Evolutionary conservation across 805 yeast species (phyloP).

Genomic region (Myxozyma mucilagina): DNA sequence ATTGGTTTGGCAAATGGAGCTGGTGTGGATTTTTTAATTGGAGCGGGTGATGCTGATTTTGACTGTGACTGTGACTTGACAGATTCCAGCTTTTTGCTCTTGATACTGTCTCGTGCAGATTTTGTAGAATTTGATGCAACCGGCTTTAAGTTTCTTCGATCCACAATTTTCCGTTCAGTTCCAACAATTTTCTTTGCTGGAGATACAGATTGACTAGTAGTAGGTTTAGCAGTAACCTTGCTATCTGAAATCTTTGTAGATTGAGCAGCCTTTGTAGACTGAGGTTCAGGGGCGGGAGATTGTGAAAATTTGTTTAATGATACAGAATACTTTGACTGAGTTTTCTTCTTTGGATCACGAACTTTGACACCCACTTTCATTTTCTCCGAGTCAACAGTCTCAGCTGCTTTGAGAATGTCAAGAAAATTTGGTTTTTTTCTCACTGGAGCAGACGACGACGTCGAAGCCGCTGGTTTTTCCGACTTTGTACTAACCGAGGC

Average conservation of each 20-base stretch:
- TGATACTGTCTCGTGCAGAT: background rate
- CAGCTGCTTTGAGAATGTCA: conserved; percentile 71
- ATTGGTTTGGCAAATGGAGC: conserved; percentile 40
- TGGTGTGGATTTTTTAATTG: conserved; percentile 43
- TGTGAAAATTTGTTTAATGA: background rate
- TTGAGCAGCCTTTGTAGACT: background rate
- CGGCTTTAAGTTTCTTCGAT: background rate
- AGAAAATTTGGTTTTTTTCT: conserved; percentile 50
- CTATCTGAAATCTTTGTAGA: background rate
- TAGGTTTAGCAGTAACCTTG: background rate
- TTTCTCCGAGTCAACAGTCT: conserved; percentile 53
- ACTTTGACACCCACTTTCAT: conserved; percentile 47
- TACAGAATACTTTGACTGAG: background rate
- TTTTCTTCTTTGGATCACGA: conserved; percentile 31
- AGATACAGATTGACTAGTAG: background rate
- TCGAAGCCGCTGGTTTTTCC: background rate
- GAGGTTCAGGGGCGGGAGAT: background rate
- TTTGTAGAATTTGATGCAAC: background rate
- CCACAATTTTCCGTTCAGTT: background rate
- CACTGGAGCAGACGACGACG: conserved; percentile 13
- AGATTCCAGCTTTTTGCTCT: background rate
- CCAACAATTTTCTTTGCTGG: background rate
- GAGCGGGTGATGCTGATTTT: background rate
- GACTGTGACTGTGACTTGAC: background rate
- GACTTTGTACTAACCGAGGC: background rate